Conservation (phyloP, 1,284 basidiomycete species). For the Coniferiporia weirii region DNA sequence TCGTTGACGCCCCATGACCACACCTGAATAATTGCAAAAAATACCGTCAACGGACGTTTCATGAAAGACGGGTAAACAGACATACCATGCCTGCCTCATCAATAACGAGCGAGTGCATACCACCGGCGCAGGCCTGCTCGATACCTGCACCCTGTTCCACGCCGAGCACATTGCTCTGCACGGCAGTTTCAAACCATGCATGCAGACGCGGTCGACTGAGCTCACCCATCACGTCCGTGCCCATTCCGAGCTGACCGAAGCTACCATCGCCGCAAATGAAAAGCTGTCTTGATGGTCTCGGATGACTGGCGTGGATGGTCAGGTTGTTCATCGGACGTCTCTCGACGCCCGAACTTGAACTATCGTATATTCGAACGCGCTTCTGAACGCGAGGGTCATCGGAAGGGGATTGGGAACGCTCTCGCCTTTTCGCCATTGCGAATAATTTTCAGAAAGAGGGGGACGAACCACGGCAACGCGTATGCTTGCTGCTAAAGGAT, state of each 20-base stretch:
- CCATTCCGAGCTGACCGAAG: conserved; percentile 44
- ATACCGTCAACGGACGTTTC: not conserved
- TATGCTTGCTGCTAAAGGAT: not conserved
- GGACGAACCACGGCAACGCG: not conserved
- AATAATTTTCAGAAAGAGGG: not conserved
- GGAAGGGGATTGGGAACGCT: conserved; percentile 1
- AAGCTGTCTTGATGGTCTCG: conserved; percentile 27
- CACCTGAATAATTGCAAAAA: conserved; percentile 26
- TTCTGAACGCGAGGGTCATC: conserved; percentile 2
- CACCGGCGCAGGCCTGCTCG: conserved; percentile 39
- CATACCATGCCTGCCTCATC: conserved; percentile 43
- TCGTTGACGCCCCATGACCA: conserved; percentile 57
- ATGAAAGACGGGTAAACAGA: conserved; percentile 6
- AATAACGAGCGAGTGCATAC: conserved; percentile 47
- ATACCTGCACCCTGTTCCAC: conserved; percentile 33
- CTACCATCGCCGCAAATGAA: conserved; percentile 44
- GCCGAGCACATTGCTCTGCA: conserved; percentile 30
- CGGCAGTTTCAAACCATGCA: conserved; percentile 34
- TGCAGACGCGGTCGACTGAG: conserved; percentile 39
- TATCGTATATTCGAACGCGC: not conserved
- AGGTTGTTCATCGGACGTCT: conserved; percentile 20
- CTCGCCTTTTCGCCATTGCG: conserved; percentile 9
- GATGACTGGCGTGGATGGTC: conserved; percentile 18
- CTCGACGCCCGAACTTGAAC: not conserved
- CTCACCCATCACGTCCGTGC: conserved; percentile 37